A percentile compares a stretch with the other conserved stretches of the same genome.
phyloP scores from a whole-genome alignment of 2,329 filamentous ascomycete genomes.

The Arthrobotrys sphaeroides region DNA sequence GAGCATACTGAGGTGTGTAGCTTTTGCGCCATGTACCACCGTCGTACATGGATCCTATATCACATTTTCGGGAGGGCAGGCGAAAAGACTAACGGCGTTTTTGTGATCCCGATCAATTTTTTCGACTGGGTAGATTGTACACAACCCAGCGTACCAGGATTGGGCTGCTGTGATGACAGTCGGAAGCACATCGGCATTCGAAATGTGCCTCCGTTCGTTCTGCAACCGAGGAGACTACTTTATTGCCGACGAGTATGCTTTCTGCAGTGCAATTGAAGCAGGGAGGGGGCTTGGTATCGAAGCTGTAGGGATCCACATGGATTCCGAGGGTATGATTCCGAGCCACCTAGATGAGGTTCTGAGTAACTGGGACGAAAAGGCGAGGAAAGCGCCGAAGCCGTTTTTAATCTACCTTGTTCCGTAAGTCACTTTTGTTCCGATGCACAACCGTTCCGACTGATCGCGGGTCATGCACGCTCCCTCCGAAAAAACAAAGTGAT shows the following conservation, averaged over 20 bases:
- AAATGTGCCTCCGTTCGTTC: constrained; percentile 84
- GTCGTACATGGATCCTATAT: neutral
- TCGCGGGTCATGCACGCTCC: neutral
- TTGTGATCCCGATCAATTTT: neutral
- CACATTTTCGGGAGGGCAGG: neutral
- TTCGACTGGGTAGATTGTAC: constrained; percentile 69
- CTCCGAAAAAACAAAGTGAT: neutral
- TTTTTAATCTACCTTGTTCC: constrained; percentile 76
- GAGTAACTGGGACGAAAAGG: constrained; percentile 71
- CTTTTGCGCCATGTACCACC: constrained; percentile 17
- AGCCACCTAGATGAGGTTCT: constrained; percentile 71
- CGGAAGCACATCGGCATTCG: constrained; percentile 85
- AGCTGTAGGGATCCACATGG: constrained; percentile 71
- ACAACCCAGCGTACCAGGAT: constrained; percentile 85
- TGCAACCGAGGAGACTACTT: constrained; percentile 78
- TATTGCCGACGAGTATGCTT: constrained; percentile 90
- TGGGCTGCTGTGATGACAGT: constrained; percentile 86
- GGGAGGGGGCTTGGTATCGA: constrained; percentile 71
- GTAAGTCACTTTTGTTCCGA: constrained; percentile 55
- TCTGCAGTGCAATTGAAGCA: constrained; percentile 77
- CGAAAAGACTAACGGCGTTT: constrained; percentile 11
- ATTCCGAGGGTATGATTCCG: constrained; percentile 72
- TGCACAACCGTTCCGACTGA: neutral
- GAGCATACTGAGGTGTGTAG: constrained; percentile 81
- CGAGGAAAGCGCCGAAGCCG: constrained; percentile 71